Percentiles rank a stretch among this genome's conserved stretches.
Conservation (phyloP, 192 early-diverging fungal genomes). For the Gryganskiella cystojenkinii region DNA sequence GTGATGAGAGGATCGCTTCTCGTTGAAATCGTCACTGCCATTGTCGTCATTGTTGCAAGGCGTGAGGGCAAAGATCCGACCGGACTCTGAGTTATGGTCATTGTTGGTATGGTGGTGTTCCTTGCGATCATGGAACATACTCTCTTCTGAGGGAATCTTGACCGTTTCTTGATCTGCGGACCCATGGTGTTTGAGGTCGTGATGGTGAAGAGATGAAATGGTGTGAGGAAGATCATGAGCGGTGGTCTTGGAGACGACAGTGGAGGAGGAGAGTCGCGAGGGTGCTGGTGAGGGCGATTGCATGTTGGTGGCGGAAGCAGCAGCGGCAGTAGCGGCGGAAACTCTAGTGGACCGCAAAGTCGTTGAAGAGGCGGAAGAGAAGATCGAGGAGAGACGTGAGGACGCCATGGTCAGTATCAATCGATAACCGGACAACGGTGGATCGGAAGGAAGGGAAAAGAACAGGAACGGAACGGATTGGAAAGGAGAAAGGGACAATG, state of each 20-base stretch:
- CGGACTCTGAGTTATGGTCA: constrained; percentile 6
- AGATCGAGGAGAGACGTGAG: no score
- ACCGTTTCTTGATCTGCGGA: not conserved
- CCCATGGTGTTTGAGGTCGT: not conserved
- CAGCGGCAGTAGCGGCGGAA: not conserved
- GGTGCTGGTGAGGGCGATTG: constrained; percentile 7
- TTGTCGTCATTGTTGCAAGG: not conserved
- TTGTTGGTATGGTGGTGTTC: not conserved
- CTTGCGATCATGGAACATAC: constrained; percentile 1
- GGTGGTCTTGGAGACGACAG: constrained; percentile 14
- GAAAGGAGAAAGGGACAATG: not conserved
- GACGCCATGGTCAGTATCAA: not conserved
- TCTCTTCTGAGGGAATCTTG: not conserved
- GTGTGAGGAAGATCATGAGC: constrained; percentile 10
- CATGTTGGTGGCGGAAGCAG: not conserved
- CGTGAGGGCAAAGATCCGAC: constrained; percentile 8
- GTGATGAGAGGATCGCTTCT: not conserved
- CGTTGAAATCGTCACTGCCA: not conserved
- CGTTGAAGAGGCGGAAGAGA: not conserved
- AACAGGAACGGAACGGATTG: not conserved
- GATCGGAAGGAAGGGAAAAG: not conserved
- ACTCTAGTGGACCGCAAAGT: not conserved
- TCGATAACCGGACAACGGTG: not conserved
- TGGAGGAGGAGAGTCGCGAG: constrained; percentile 17
- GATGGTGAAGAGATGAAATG: constrained; percentile 5